Conservation (phyloP, 306 rosid species). For the Dalbergia cochinchinensis region DNA sequence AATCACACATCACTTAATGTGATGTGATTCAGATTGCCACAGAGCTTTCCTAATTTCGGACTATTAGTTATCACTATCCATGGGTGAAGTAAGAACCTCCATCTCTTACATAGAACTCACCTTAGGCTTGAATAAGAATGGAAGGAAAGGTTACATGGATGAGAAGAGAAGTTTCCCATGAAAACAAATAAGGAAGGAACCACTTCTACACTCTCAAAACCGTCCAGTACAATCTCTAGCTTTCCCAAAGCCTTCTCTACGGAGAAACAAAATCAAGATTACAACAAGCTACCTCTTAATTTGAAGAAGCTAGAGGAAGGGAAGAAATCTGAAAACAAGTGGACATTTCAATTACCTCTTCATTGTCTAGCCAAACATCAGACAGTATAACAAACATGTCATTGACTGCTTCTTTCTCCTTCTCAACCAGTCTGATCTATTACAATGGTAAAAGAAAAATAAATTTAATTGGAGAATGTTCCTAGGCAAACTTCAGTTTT, state of each 20-base stretch:
- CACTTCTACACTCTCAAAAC: constrained; percentile 79
- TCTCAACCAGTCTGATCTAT: constrained; percentile 80
- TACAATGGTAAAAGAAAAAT: constrained; percentile 52
- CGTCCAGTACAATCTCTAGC: constrained; percentile 75
- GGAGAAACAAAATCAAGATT: constrained; percentile 56
- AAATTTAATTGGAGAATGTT: constrained; percentile 12
- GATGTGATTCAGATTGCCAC: constrained; percentile 22
- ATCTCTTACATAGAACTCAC: constrained; percentile 54
- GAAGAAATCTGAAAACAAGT: not conserved
- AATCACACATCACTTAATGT: constrained; percentile 2
- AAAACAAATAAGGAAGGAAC: constrained; percentile 91
- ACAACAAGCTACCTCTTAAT: constrained; percentile 31
- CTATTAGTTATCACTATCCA: constrained; percentile 17
- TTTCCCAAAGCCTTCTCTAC: constrained; percentile 84
- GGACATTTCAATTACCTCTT: constrained; percentile 69
- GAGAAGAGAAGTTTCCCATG: constrained; percentile 96
- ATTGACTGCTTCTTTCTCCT: constrained; percentile 80
- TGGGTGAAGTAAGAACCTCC: constrained; percentile 25
- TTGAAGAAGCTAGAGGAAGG: constrained; percentile 25
- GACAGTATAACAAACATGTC: constrained; percentile 90
- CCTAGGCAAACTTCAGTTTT: constrained; percentile 22
- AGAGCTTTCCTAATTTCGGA: constrained; percentile 29
- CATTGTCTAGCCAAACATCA: constrained; percentile 89
- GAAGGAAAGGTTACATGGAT: constrained; percentile 86
- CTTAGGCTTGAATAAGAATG: constrained; percentile 77